Percentiles rank a stretch among this genome's conserved stretches.
phyloP scores from a whole-genome alignment of 495 filamentous ascomycete species.

The Monascus purpureus region DNA sequence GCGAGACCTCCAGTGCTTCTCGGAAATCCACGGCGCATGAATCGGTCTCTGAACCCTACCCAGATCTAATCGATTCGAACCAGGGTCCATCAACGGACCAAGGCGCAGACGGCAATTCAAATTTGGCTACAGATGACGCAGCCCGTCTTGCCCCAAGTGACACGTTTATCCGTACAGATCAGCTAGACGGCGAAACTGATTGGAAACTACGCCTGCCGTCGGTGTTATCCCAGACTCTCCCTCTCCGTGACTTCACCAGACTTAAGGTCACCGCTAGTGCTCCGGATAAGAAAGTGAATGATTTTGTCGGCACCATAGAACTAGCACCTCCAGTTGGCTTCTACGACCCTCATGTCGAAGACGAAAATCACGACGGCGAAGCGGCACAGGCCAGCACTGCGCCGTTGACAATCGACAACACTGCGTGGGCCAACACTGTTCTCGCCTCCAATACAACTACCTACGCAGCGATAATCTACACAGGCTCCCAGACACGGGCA shows the following conservation, averaged over 20 bases:
- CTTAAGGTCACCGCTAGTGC: conserved; percentile 72
- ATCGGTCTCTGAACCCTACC: conserved; percentile 2
- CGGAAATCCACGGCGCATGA: conserved; percentile 8
- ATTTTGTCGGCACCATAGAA: conserved; percentile 79
- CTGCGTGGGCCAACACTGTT: conserved; percentile 96
- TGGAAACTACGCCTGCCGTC: conserved; percentile 94
- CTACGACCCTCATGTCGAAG: conserved; percentile 31
- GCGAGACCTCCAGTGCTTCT: conserved; percentile 34
- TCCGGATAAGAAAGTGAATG: conserved; percentile 83
- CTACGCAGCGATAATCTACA: conserved; percentile 82
- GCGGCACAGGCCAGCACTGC: conserved; percentile 34
- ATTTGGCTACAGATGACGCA: conserved; percentile 3
- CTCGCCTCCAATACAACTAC: conserved; percentile 84
- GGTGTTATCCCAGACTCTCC: conserved; percentile 60
- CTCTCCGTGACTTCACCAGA: conserved; percentile 52
- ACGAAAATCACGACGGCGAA: conserved; percentile 11
- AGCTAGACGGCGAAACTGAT: conserved; percentile 96
- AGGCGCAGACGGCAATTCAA: conserved; percentile 3
- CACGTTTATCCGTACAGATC: conserved; percentile 94
- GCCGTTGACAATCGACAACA: conserved; percentile 88
- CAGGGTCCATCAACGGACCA: conserved; percentile 6
- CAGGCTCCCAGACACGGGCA: conserved; percentile 85
- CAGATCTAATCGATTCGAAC: conserved; percentile 13
- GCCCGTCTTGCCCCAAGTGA: conserved; percentile 45
- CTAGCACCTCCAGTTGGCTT: conserved; percentile 27